phyloP scores from a whole-genome alignment of 2,329 filamentous ascomycete species.

The Arthrobotrys pseudoclavata region DNA sequence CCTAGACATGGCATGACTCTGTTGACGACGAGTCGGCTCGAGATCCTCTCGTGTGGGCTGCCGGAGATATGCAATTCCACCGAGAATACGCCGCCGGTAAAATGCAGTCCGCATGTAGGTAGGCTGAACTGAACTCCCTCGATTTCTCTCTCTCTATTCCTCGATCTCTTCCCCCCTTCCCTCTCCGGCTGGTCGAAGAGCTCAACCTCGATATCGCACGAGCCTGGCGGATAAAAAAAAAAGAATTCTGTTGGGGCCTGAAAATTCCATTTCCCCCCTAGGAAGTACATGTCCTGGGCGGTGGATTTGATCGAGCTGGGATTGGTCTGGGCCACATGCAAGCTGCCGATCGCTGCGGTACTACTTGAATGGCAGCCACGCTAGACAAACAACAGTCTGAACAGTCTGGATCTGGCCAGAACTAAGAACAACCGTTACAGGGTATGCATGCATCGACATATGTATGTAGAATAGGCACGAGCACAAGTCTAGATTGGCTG shows the following conservation, averaged over 20 bases:
- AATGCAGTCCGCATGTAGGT: constrained; percentile 13
- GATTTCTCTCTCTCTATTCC: background rate
- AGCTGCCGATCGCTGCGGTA: constrained; percentile 33
- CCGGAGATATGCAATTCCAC: constrained; percentile 31
- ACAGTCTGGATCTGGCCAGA: constrained; percentile 27
- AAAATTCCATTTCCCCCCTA: background rate
- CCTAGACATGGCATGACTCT: constrained; percentile 22
- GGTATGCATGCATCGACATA: background rate
- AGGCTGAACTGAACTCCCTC: constrained; percentile 26
- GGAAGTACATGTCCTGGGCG: background rate
- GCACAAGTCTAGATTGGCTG: constrained; percentile 26
- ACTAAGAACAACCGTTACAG: constrained; percentile 21
- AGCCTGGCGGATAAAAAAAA: constrained; percentile 11
- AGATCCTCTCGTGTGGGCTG: constrained; percentile 18
- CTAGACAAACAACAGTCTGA: constrained; percentile 15
- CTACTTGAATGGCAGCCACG: constrained; percentile 23
- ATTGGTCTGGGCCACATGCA: constrained; percentile 45
- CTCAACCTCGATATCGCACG: constrained; percentile 17
- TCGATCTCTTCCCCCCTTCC: constrained; percentile 6
- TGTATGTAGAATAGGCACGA: background rate
- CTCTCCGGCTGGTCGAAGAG: constrained; percentile 1
- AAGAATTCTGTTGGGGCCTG: constrained; percentile 29
- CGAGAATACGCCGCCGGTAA: constrained; percentile 32
- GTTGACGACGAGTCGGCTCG: constrained; percentile 10
- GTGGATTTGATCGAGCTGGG: constrained; percentile 1